phyloP scores from a whole-genome alignment of 2,329 filamentous ascomycete species.

The Davidsoniella australis region DNA sequence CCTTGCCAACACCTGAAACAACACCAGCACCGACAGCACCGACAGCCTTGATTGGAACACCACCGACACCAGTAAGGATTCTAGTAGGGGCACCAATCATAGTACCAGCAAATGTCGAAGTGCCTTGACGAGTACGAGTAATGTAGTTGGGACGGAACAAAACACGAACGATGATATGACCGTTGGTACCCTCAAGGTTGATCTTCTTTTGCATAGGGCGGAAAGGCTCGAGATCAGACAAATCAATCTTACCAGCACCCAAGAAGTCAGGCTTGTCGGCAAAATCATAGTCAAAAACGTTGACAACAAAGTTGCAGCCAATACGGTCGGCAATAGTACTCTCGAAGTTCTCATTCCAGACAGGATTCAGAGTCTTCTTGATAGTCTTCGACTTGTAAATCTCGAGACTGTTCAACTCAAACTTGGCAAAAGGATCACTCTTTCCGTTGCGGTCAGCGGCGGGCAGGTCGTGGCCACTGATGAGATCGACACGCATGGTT shows the following conservation, averaged over 20 bases:
- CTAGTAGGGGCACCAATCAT: slow-evolving; percentile 71
- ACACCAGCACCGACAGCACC: slow-evolving; percentile 50
- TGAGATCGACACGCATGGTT: slow-evolving; percentile 77
- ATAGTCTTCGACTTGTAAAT: slow-evolving; percentile 89
- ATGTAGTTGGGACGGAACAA: slow-evolving; percentile 91
- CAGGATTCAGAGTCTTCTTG: slow-evolving; percentile 90
- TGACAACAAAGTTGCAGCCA: slow-evolving; percentile 63
- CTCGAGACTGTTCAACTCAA: slow-evolving; percentile 73
- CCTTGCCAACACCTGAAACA: slow-evolving; percentile 48
- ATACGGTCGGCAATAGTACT: slow-evolving; percentile 67
- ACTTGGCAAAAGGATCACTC: slow-evolving; percentile 94
- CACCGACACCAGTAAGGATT: slow-evolving; percentile 64
- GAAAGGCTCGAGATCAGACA: slow-evolving; percentile 74
- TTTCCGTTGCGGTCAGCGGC: slow-evolving; percentile 90
- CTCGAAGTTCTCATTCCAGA: slow-evolving; percentile 96
- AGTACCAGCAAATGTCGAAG: slow-evolving; percentile 81
- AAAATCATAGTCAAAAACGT: slow-evolving; percentile 92
- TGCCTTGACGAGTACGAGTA: slow-evolving; percentile 69
- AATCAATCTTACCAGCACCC: slow-evolving; percentile 58
- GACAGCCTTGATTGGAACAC: slow-evolving; percentile 85
- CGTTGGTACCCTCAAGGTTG: slow-evolving; percentile 74
- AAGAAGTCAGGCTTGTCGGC: slow-evolving; percentile 85
- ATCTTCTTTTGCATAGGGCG: slow-evolving; percentile 57
- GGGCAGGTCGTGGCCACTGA: slow-evolving; percentile 76
- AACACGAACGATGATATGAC: slow-evolving; percentile 63